A percentile compares a stretch with the other conserved stretches of the same genome.
phyloP scores from a whole-genome alignment of 2,329 filamentous ascomycete species.

The Lecanosticta acicola region DNA sequence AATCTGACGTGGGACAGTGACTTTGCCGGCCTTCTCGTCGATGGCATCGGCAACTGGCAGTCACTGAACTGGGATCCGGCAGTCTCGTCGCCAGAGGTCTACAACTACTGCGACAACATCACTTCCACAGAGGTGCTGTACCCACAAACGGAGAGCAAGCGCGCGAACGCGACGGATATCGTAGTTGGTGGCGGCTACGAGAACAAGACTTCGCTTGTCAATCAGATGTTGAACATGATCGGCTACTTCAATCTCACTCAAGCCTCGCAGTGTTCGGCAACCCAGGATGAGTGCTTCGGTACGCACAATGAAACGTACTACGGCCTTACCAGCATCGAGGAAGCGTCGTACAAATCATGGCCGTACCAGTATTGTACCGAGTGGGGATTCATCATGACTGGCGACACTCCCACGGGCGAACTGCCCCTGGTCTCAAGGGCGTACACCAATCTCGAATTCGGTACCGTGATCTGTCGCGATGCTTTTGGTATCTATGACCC shows the following conservation, averaged over 20 bases:
- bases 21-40: conserved; percentile 46
- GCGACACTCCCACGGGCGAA: conserved; percentile 59
- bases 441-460: conserved; percentile 56
- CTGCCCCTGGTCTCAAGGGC: conserved; percentile 68
- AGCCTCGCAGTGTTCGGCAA: conserved; percentile 37
- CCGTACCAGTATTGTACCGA: conserved; percentile 54
- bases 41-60: conserved; percentile 50
- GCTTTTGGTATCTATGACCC: conserved; percentile 64
- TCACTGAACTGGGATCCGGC: conserved; percentile 56
- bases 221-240: conserved; percentile 52
- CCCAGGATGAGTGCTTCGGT: conserved; percentile 50
- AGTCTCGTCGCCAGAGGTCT: conserved; percentile 45
- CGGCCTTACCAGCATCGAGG: conserved; percentile 7
- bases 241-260: conserved; percentile 48
- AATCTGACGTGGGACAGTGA: conserved; percentile 48
- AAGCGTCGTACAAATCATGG: conserved; percentile 41
- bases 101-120: conserved; percentile 53
- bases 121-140: conserved; percentile 43
- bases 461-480: conserved; percentile 56
- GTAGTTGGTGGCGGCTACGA: conserved; percentile 46
- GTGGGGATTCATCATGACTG: conserved; percentile 70
- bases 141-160: conserved; percentile 34
- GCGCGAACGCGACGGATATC: conserved; percentile 40
- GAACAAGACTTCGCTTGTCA: conserved; percentile 42
- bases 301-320: conserved; percentile 40